Evolutionary conservation across 805 yeast species (phyloP), one percentile per base, ranked within the genome.

Genomic region (Blastobotrys muscicola): DNA sequence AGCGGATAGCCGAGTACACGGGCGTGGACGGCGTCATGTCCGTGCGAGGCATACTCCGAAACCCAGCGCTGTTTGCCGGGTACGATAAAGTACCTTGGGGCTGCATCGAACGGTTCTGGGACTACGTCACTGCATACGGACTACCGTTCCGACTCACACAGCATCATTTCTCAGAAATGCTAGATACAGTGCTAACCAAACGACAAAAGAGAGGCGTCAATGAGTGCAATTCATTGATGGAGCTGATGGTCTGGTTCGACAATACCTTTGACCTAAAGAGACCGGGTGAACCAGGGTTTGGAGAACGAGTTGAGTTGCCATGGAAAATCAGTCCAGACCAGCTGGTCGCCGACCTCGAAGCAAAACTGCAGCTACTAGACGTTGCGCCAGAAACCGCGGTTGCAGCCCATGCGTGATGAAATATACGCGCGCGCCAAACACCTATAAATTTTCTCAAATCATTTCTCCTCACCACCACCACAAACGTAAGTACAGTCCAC

Each of bases 11-110:
- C 0, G 65, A 72, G 9, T 59, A 59, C 41, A 87, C 97, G 0
- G 82, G 82, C 1, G 86, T 78, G 34, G 92, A 85, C 58, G 98
- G 97, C 6, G 83, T 92, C 6, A 92, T 92, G 98, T 82, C 97
- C 2, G 98, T 85, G 1, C 67, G 98, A 48, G 98, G 98, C 0
- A 68, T 85, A 2, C 65, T 92, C 41, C 68, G 75, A 26, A 92
- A 92, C 59, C 98, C 98, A 0, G 94, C 89, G 0, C 55, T 92
- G 50, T 92, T 92, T 64, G 75, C 83, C 1, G 95, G 94, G 0
- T 74, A 61, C 56, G 66, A 67, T 0, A 68, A 65, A 42, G 81
- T 95, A 2, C 96, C 97, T 2, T 92, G 97, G 97, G 76, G 80
- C 5, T 90, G 94, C 6, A 66, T 92, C 4, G 98, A 92, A 60